Evolutionary conservation across 805 yeast species (phyloP).

Genomic region (Ogataea chonburiensis): DNA sequence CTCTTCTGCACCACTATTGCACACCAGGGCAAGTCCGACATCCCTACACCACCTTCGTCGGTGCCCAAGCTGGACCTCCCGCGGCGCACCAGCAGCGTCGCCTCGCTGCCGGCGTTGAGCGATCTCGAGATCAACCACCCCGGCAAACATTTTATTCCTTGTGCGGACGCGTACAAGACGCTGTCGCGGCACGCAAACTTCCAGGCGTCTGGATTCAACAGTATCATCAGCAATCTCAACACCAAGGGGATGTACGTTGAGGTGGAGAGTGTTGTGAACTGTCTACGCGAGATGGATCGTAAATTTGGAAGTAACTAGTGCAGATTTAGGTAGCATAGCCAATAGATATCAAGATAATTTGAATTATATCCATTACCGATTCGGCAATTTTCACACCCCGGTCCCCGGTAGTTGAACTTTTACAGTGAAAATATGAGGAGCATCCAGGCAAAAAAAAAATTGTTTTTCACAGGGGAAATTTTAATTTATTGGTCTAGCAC

Average conservation of each 20-base stretch:
- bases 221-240: constrained; percentile 69
- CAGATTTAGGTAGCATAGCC: not conserved
- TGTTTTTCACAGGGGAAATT: constrained; percentile 8
- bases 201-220: constrained; percentile 67
- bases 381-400: constrained; percentile 9
- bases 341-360: constrained; percentile 4
- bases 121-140: constrained; percentile 32
- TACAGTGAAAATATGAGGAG: constrained; percentile 1
- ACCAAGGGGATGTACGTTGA: constrained; percentile 89
- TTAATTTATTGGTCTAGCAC: constrained; percentile 2
- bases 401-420: constrained; percentile 5
- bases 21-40: constrained; percentile 16
- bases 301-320: constrained; percentile 40
- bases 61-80: constrained; percentile 16
- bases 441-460: constrained; percentile 4
- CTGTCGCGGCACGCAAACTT: constrained; percentile 79
- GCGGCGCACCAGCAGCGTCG: constrained; percentile 20
- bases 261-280: constrained; percentile 85
- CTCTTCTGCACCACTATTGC: constrained; percentile 87
- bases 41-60: constrained; percentile 22
- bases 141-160: constrained; percentile 67
- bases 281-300: constrained; percentile 76
- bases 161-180: constrained; percentile 87
- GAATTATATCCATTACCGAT: constrained; percentile 5
- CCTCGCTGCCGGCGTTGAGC: constrained; percentile 28